Base-by-base conservation (phyloP, 495 filamentous ascomycete genomes). In the Hyaloscypha finlandica region DNA sequence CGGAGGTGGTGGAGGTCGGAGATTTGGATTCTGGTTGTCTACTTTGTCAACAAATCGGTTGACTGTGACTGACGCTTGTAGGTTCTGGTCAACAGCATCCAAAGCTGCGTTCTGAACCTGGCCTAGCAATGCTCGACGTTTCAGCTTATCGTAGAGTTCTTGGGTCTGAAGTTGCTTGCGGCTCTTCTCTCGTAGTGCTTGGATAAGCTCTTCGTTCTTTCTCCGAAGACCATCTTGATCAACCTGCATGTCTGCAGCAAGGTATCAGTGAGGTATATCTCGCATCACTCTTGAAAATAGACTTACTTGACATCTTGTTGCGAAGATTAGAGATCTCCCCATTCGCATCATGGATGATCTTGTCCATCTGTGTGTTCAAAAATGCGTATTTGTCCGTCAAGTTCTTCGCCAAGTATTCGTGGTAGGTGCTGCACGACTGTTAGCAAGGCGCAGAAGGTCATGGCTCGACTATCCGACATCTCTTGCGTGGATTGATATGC, bases 401-500 rank as follows among this genome's bases (percentile, higher is more conserved):
- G 14, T 82, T 86, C 74, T 90, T 90, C 33, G 85, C 88, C 1
- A 93, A 78, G 71, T 86, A 88, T 69, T 92, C 90, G 70, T 97
- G 93, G 71, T 93, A 97, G 67, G 92, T 82, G 56, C 93, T 96
- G 57, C 6, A 20, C 6, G 16, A 29, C 14, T 16, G 12, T 65
- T 56, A 68, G 61, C 71, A 25, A 37, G 56, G 53, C 66, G 62
- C 9, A 66, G 63, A 8, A 1, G 19, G 20, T 59, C 32, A 9
- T 12, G 31, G 58, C 2, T 55, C 52, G 12, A 35, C 8, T 52
- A 4, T 71, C 81, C 53, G 37, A 96, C 93, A 97, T 93, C 79
- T 97, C 92, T 73, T 97, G 93, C 6, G 88, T 90, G 16, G 91
- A 88, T 71, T 98, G 95, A 75, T 97, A 97, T 42, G 88, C 87